Conservation (phyloP, 768 basidiomycete species). For the Mycena amicta region DNA sequence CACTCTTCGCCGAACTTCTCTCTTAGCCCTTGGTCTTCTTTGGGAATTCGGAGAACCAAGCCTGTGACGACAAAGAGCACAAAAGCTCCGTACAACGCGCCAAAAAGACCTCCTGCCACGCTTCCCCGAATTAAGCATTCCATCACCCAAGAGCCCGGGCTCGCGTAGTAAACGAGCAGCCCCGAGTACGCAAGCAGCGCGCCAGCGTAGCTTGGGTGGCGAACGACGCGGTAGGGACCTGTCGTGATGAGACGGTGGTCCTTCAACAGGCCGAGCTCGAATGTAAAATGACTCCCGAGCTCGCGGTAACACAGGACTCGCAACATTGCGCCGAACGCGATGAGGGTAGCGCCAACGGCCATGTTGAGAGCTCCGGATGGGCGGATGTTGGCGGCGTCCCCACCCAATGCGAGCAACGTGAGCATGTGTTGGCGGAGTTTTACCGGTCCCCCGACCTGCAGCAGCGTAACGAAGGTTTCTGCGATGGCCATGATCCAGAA, state of each 20-base stretch:
- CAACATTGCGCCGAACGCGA: conserved; percentile 8
- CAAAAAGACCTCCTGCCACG: conserved; percentile 23
- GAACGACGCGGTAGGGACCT: conserved; percentile 35
- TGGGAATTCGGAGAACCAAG: conserved; percentile 24
- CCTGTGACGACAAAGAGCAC: conserved; percentile 17
- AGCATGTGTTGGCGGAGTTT: neutral
- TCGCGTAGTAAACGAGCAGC: conserved; percentile 32
- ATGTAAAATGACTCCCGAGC: conserved; percentile 17
- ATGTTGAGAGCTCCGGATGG: conserved; percentile 10
- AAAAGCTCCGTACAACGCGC: conserved; percentile 10
- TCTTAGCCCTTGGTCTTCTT: conserved; percentile 35
- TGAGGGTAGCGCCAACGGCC: conserved; percentile 7
- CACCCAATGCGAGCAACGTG: neutral
- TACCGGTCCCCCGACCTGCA: too few species aligned
- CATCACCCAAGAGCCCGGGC: conserved; percentile 34
- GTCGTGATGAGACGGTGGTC: conserved; percentile 27
- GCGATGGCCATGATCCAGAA: conserved; percentile 14
- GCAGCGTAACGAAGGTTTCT: conserved; percentile 3
- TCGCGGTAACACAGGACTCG: conserved; percentile 17
- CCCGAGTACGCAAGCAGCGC: conserved; percentile 30
- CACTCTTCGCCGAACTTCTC: conserved; percentile 36
- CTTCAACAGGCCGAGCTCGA: conserved; percentile 18
- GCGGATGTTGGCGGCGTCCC: too few species aligned
- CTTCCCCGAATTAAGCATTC: conserved; percentile 34
- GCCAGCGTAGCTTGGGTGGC: conserved; percentile 37